A percentile compares a stretch with the other conserved stretches of the same genome.
These are phyloP conservation scores for Teratosphaeria pseudoeucalypti DNA, from an alignment of 2,329 filamentous ascomycete species.

Conservation along the genomic window DNA sequence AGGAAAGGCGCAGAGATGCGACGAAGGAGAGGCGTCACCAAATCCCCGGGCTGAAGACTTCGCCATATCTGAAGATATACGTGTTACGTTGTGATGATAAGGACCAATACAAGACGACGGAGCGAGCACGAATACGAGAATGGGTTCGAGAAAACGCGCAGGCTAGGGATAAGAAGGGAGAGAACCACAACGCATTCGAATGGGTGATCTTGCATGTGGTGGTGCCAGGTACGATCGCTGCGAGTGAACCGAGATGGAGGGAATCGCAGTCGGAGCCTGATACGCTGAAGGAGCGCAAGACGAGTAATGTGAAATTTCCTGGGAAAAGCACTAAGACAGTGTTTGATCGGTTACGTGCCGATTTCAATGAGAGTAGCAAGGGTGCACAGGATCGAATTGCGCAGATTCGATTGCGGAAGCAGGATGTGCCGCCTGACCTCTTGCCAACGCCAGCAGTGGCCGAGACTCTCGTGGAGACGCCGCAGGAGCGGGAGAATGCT, in stretches of 20 bases:
- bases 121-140: conserved; percentile 69
- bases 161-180: conserved; percentile 54
- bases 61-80: conserved; percentile 85
- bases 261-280: conserved; percentile 40
- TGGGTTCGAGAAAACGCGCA: conserved; percentile 77
- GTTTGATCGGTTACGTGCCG: conserved; percentile 76
- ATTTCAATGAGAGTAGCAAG: conserved; percentile 77
- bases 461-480: conserved; percentile 54
- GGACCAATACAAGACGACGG: conserved; percentile 76
- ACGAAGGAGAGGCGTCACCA: conserved; percentile 67
- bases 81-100: conserved; percentile 91
- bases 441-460: conserved; percentile 34
- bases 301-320: conserved; percentile 61
- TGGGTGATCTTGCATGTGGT: conserved; percentile 93
- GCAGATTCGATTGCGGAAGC: conserved; percentile 65
- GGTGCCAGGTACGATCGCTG: conserved; percentile 71
- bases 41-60: conserved; percentile 84
- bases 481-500: conserved; percentile 68
- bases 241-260: conserved; percentile 62
- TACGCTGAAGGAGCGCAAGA: conserved; percentile 53
- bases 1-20: conserved; percentile 17
- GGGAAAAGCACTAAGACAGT: conserved; percentile 69
- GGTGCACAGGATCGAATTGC: conserved; percentile 64
- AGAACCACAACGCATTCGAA: conserved; percentile 93
- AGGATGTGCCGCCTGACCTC: conserved; percentile 34